Base-by-base conservation (phyloP, 768 basidiomycete genomes). In the Tricholoma sp. region DNA sequence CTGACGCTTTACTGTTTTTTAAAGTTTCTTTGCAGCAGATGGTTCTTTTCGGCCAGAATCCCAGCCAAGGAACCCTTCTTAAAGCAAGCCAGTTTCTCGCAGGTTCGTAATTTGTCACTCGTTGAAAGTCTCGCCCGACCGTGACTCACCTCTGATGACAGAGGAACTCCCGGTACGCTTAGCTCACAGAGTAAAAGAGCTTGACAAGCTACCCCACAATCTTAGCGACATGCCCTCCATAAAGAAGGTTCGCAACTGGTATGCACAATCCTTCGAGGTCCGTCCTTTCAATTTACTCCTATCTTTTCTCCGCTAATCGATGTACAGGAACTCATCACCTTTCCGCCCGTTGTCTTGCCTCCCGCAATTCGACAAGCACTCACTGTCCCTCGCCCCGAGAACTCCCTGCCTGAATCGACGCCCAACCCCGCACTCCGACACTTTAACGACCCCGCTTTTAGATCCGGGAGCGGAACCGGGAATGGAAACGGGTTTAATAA, bases 231-330 rank as follows among this genome's bases (percentile, higher is more conserved):
- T 97, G 96, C 85, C 88, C 0, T 90, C 89, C 37, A 98, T 99
- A 61, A 83, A 85, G 57, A 94, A 91, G 68, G 91, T 99, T 58
- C 95, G 94, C 76, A 88, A 96, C 66, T 99, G 97, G 97, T 99
- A 99, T 71, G 96, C 96, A 0, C 93, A 98, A 76, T 93, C 91
- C 14, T 98, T 99, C 71, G 91, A 98, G 82, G 96, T 95, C 54
- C 52, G 85, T 74, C 37, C 27, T n/a, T n/a, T 27, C 24, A 27
- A 27, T 35, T 49, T 6, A 22, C 39, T 24, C 52, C 35, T 19
- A 39, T 43, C 35, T 54, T 19, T 59, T 49, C 52, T 34, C 19
- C 21, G 18, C 49, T 49, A 21, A 45, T 29, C 45, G 16, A 43
- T 18, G 24, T 31, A 9, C 60, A 98, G 95, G 96, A 98, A 77